Evolutionary conservation across 352 stramenopile genomes (phyloP).

Genomic region (Globisporangium radiosum): DNA sequence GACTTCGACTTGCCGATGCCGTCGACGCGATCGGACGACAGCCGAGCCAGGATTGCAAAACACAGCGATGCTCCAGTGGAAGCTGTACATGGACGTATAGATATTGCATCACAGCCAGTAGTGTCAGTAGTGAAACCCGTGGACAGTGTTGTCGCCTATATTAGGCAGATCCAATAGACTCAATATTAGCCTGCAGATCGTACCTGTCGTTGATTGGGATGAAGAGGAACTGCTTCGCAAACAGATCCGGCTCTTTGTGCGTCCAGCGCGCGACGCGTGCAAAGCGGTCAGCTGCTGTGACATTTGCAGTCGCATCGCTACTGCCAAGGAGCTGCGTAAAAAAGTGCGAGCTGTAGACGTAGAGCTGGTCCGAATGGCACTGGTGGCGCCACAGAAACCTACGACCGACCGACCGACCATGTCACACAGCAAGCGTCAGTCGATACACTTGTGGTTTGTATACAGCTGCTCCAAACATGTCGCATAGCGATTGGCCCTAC

Average conservation of each 20-base stretch:
- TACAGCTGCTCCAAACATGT: neutral
- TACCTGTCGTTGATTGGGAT: conserved; percentile 89
- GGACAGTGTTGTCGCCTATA: too few species aligned
- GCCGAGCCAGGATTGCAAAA: conserved; percentile 78
- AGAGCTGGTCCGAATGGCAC: conserved; percentile 54
- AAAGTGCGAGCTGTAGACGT: conserved; percentile 96
- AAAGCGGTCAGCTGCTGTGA: conserved; percentile 41
- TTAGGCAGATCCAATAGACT: too few species aligned
- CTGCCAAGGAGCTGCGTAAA: conserved; percentile 82
- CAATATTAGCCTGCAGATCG: neutral
- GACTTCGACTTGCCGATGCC: conserved; percentile 3
- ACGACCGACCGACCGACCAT: neutral
- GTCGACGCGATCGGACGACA: conserved; percentile 43
- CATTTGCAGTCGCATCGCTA: neutral
- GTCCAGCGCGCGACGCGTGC: conserved; percentile 72
- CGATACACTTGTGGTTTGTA: neutral
- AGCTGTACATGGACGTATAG: conserved; percentile 24
- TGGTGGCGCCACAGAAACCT: conserved; percentile 71
- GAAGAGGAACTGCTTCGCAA: conserved; percentile 83
- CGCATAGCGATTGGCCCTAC: conserved; percentile 17
- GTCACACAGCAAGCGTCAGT: neutral
- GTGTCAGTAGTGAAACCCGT: too few species aligned
- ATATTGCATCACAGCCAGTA: too few species aligned
- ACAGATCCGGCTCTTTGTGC: conserved; percentile 75
- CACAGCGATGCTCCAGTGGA: conserved; percentile 88